Evolutionary conservation across 257 asterid genomes (phyloP).

Genomic region (Vinca minor): DNA sequence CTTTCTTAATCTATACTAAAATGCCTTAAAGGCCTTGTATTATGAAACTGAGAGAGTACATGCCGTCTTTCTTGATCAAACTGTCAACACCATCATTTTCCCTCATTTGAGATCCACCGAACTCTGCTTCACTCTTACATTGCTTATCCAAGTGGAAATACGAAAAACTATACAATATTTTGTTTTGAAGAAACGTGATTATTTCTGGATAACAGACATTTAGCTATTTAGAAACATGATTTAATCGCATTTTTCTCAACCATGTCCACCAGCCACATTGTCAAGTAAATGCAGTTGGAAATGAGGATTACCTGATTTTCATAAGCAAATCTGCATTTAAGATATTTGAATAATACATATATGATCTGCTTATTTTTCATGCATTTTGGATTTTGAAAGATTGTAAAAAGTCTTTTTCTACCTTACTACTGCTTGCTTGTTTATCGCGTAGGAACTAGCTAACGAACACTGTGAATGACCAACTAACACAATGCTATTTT

Average conservation of each 20-base stretch:
- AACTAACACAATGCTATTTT: not conserved
- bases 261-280: not conserved
- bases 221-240: not conserved
- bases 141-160: not conserved
- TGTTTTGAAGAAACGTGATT: not conserved
- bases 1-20: no score
- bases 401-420: not conserved
- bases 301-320: not conserved
- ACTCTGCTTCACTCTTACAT: no score
- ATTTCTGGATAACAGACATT: not conserved
- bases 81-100: no score
- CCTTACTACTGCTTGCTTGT: not conserved
- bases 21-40: no score
- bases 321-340: not conserved
- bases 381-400: not conserved
- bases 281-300: not conserved
- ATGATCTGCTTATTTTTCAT: not conserved
- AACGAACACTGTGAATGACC: not conserved
- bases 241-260: not conserved
- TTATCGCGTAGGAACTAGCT: not conserved
- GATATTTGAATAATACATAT: not conserved
- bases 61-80: no score
- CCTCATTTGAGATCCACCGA: no score
- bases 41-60: no score
- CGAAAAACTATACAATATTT: not conserved